Percentiles rank a stretch among this genome's conserved stretches.
These are phyloP conservation scores for Kwoniella newhampshirensis DNA, from an alignment of 768 basidiomycete genomes.

Conservation along the genomic window DNA sequence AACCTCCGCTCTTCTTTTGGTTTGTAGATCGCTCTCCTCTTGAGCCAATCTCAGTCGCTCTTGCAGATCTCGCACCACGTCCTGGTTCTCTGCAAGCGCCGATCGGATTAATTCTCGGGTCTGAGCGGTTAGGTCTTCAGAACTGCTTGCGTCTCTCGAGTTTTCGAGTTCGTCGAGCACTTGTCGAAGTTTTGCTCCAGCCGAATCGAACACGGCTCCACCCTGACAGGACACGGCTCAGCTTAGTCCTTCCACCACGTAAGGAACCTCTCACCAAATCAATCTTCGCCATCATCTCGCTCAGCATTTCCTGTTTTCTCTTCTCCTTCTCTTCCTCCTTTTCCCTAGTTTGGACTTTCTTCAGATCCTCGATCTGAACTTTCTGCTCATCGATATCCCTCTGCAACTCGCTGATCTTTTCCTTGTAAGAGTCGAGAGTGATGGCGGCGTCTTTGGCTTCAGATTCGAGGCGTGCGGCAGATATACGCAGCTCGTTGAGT, in stretches of 20 bases:
- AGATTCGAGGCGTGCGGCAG: conserved; percentile 87
- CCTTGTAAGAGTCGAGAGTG: conserved; percentile 89
- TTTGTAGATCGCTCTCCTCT: conserved; percentile 85
- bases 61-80: conserved; percentile 78
- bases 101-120: conserved; percentile 64
- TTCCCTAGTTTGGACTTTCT: conserved; percentile 75
- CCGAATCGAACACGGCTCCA: conserved; percentile 31
- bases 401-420: conserved; percentile 84
- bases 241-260: conserved; percentile 3
- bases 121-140: conserved; percentile 67
- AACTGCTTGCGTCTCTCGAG: conserved; percentile 58
- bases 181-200: conserved; percentile 42
- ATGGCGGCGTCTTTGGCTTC: conserved; percentile 94
- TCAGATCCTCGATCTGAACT: conserved; percentile 78
- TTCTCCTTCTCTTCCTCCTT: conserved; percentile 96
- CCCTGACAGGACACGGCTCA: conserved; percentile 31
- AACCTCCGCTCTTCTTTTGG: conserved; percentile 78
- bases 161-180: conserved; percentile 45
- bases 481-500: conserved; percentile 84
- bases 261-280: conserved; percentile 67
- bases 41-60: conserved; percentile 85
- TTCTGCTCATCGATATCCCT: conserved; percentile 56
- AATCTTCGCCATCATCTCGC: conserved; percentile 98
- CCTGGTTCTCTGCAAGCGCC: conserved; percentile 85
- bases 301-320: conserved; percentile 99